These are phyloP conservation scores for Polytrichum commune DNA, from an alignment of 225 moss, liverwort and hornwort species.

Conservation along the genomic window DNA sequence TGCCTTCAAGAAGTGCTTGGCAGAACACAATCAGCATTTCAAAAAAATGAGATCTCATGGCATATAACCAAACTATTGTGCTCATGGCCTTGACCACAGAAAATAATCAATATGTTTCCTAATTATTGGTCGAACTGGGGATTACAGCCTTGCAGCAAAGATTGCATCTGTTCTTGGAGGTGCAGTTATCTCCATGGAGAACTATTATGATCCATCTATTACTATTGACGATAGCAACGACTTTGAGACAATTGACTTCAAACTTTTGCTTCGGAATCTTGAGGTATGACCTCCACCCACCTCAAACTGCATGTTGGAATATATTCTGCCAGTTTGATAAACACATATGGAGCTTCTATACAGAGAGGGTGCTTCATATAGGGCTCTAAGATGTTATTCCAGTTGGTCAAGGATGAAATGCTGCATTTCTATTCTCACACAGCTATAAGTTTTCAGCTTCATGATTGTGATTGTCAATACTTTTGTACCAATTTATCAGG, in stretches of 20 bases:
- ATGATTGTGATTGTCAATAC: background rate
- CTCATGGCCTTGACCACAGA: too few relatives aligned
- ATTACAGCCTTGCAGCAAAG: slow-evolving; percentile 68
- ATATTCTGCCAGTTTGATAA: too few relatives aligned
- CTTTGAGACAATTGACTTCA: slow-evolving; percentile 69
- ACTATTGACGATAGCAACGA: slow-evolving; percentile 73
- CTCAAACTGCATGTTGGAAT: background rate
- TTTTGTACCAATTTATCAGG: slow-evolving; percentile 36
- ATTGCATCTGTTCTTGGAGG: slow-evolving; percentile 85
- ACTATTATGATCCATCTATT: slow-evolving; percentile 68
- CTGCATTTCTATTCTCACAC: background rate
- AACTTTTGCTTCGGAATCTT: slow-evolving; percentile 60
- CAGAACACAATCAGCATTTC: too few relatives aligned
- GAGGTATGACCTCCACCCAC: slow-evolving; percentile 31
- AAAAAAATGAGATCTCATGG: too few relatives aligned
- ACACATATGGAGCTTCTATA: too few relatives aligned
- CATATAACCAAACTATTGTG: too few relatives aligned
- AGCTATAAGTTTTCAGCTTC: background rate
- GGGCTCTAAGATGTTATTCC: too few relatives aligned
- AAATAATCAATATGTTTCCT: background rate
- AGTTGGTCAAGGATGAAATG: background rate
- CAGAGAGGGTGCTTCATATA: too few relatives aligned
- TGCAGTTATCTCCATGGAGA: slow-evolving; percentile 71
- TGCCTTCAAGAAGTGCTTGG: too few relatives aligned
- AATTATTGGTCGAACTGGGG: background rate